Conservation (phyloP, 164 flowering plant genomes). For the Echeveria elegans region DNA sequence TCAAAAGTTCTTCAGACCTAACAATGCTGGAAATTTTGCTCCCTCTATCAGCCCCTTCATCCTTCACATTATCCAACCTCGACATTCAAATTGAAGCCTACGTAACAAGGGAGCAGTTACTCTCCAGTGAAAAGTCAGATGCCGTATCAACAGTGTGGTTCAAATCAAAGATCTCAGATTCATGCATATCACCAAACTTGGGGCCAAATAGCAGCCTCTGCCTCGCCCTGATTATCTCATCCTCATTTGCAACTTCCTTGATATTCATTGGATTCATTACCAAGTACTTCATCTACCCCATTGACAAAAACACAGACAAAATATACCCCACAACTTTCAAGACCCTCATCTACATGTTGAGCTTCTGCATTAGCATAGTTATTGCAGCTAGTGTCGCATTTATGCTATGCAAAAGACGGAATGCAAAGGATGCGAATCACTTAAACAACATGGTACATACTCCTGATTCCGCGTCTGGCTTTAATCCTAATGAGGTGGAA, state of each 20-base stretch:
- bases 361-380: constrained; percentile 40
- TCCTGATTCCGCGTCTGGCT: constrained; percentile 26
- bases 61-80: constrained; percentile 26
- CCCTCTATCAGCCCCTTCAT: constrained; percentile 26
- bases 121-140: constrained; percentile 13
- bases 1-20: constrained; percentile 50
- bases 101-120: constrained; percentile 56
- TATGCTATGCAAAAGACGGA: constrained; percentile 47
- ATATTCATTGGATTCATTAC: constrained; percentile 41
- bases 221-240: constrained; percentile 55
- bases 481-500: constrained; percentile 32
- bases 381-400: constrained; percentile 33
- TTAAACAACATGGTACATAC: constrained; percentile 31
- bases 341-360: constrained; percentile 29
- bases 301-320: constrained; percentile 41
- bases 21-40: constrained; percentile 68
- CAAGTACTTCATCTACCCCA: constrained; percentile 58
- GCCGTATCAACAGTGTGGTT: constrained; percentile 40
- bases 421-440: constrained; percentile 34
- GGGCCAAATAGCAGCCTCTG: constrained; percentile 77
- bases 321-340: constrained; percentile 26
- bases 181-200: constrained; percentile 40
- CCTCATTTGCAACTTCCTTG: constrained; percentile 54
- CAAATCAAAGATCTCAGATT: constrained; percentile 44
- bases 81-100: constrained; percentile 64